Evolutionary conservation across 2,329 filamentous ascomycete genomes (phyloP).

Genomic region (Monosporascus sp.): DNA sequence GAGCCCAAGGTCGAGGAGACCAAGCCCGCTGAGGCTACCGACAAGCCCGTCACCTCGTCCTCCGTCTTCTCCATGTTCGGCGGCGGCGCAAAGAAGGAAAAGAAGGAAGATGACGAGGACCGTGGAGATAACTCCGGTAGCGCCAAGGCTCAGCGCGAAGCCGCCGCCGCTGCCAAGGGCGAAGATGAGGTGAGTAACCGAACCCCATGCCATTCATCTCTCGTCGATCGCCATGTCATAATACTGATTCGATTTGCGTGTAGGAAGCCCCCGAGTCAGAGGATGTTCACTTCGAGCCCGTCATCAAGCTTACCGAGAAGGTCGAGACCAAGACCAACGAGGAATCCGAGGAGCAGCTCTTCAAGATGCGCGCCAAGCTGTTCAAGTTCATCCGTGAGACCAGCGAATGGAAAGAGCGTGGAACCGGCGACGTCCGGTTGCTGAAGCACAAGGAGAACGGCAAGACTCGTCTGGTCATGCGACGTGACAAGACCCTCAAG

Average conservation of each 20-base stretch:
- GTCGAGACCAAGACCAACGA: slow-evolving; percentile 97
- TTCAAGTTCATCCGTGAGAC: slow-evolving; percentile 94
- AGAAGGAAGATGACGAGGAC: slow-evolving; percentile 77
- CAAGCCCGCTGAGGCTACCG: slow-evolving; percentile 32
- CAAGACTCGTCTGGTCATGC: slow-evolving; percentile 97
- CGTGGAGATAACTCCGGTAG: slow-evolving; percentile 84
- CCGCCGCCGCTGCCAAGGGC: slow-evolving; percentile 51
- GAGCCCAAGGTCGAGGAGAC: slow-evolving; percentile 51
- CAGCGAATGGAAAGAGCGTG: slow-evolving; percentile 98
- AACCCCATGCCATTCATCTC: slow-evolving; percentile 3
- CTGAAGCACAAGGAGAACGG: slow-evolving; percentile 98
- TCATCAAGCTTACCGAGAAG: slow-evolving; percentile 93
- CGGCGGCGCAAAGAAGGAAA: slow-evolving; percentile 93
- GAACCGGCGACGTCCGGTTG: slow-evolving; percentile 91
- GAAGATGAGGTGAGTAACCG: slow-evolving; percentile 45
- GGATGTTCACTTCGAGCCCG: slow-evolving; percentile 95
- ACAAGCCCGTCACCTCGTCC: slow-evolving; percentile 46
- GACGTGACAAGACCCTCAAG: slow-evolving; percentile 99
- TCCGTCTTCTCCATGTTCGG: slow-evolving; percentile 98
- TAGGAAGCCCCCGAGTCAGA: slow-evolving; percentile 78
- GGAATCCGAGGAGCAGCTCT: slow-evolving; percentile 92
- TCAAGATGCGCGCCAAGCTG: slow-evolving; percentile 99
- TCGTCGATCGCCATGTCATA: not conserved
- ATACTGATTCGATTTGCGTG: slow-evolving; percentile 12
- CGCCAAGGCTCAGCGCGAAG: slow-evolving; percentile 70